A percentile compares a stretch with the other conserved stretches of the same genome.
These are phyloP conservation scores for Penicillium sp. DNA, from an alignment of 2,329 filamentous ascomycete species.

Conservation along the genomic window DNA sequence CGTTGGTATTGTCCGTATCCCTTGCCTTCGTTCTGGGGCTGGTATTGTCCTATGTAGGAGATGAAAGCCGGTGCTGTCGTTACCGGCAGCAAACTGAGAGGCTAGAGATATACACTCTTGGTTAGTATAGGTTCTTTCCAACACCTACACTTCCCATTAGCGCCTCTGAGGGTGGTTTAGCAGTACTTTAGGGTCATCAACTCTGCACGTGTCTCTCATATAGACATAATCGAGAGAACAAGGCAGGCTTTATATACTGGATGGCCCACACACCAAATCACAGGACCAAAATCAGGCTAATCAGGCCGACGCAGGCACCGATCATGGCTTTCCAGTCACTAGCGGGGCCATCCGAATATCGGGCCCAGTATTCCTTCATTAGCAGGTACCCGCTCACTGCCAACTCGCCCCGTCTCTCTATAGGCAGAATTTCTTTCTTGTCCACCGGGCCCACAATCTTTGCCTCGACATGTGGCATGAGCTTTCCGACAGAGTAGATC, in stretches of 20 bases:
- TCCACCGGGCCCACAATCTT: constrained; percentile 75
- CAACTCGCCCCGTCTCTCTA: constrained; percentile 74
- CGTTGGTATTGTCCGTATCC: too few relatives aligned
- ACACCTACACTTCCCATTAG: not conserved
- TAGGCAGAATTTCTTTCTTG: constrained; percentile 57
- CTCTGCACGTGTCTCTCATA: not conserved
- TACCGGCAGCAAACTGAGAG: not conserved
- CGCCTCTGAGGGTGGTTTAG: not conserved
- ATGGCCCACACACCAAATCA: not conserved
- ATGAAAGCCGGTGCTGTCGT: too few relatives aligned
- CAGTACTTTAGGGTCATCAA: not conserved
- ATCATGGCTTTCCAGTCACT: too few relatives aligned
- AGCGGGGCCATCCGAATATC: too few relatives aligned
- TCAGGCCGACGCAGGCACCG: too few relatives aligned
- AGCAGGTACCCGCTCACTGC: constrained; percentile 81
- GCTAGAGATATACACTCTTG: not conserved
- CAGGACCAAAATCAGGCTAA: too few relatives aligned
- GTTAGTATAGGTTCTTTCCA: not conserved
- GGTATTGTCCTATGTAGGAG: too few relatives aligned
- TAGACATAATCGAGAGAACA: not conserved
- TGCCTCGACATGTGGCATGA: constrained; percentile 77
- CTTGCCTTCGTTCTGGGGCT: too few relatives aligned
- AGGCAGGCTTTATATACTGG: not conserved
- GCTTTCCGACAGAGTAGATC: constrained; percentile 72
- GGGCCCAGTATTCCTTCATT: constrained; percentile 79